Base-by-base conservation (phyloP, 176 grass and related monocot species). In the Phoenix dactylifera region DNA sequence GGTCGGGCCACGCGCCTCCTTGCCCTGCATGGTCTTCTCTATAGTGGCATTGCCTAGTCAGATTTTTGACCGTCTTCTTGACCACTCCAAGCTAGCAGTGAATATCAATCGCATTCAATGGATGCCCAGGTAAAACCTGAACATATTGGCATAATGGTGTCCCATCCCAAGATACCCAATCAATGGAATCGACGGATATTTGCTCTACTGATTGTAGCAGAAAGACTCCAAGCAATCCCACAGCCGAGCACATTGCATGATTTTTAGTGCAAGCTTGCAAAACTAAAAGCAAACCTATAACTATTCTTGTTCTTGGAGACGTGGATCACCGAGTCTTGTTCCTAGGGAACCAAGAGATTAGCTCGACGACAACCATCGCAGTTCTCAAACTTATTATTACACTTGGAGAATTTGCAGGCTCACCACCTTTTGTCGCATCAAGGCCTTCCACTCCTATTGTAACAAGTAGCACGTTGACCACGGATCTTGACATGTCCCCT, bases 221-320 rank as follows among this genome's bases (percentile, higher is more conserved):
- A 18, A 96, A 75, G 20, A 76, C 75, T 15, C 71, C 25, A n/a
- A 96, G 69, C 65, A 96, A 77, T n/a, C 92, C 92, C 1, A 78
- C 74, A 5, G 68, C 72, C 17, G 86, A 96, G 76, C 92, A 96
- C 83, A 96, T 96, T 29, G 92, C 72, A 26, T 86, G 80, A 66
- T 96, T 96, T 53, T 86, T 82, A 0, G 83, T 88, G 69, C 92
- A 96, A 28, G 87, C 80, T 16, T 67, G 55, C 54, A 96, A 77
- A 3, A 85, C 71, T 24, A 74, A 77, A 22, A 75, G 74, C 44
- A 96, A 70, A 20, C 92, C 87, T 52, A 26, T 48, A n/a, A 63
- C 83, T 68, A 78, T 66, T 50, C 92, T 85, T 66, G 80, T 96
- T 50, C 92, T 79, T 18, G 92, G 83, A 16, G 92, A 96, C 71